Evolutionary conservation across 2,329 filamentous ascomycete genomes (phyloP), one percentile per base, ranked within the genome.

Genomic region (Gnomoniopsis sp.): DNA sequence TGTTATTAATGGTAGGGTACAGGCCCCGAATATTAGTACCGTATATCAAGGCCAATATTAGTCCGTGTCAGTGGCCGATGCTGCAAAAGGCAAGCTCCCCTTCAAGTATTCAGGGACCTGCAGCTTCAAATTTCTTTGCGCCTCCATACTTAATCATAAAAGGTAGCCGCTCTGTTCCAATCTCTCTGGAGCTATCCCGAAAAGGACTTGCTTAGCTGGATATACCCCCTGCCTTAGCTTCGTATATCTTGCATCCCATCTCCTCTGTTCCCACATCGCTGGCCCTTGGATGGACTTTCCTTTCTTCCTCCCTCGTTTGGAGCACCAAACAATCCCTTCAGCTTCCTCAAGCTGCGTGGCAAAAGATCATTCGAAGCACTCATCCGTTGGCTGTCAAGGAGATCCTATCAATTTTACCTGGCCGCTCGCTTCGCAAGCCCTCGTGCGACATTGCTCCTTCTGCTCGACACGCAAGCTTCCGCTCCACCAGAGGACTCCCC

Each of bases 1-100:
- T 61, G 36, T 49, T 57, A 52, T 49, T 57, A 52, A 43, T 51
- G 52, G 59, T 61, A 61, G 59, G 59, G 59, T 58, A 53, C 59
- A 46, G 51, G 59, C 55, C 48, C 52, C 43, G 52, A 53, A 53
- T 49, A 58, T 61, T 49, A 49, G 11, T 4, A 19, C 36, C 38
- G 19, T 51, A 60, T 57, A 57, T 55, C 55, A 58, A 58, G 58
- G 30, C 43, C 38, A 23, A 21, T 34, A 34, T 53, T 58, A 55
- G 55, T 60, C 53, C 50, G 50, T 23, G 50, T 36, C 44, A 22
- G 26, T 34, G 41, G 43, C 38, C 43, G 12, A 33, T 54, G 17
- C 55, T 58, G 48, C 55, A 58, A 53, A 57, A 41, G 58, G 58
- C 46, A 60, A 60, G 58, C 46, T 48, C 51, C 55, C 53, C 58